A percentile compares a stretch with the other conserved stretches of the same genome.
phyloP scores from a whole-genome alignment of 257 asterid genomes.

The Phtheirospermum japonicum region DNA sequence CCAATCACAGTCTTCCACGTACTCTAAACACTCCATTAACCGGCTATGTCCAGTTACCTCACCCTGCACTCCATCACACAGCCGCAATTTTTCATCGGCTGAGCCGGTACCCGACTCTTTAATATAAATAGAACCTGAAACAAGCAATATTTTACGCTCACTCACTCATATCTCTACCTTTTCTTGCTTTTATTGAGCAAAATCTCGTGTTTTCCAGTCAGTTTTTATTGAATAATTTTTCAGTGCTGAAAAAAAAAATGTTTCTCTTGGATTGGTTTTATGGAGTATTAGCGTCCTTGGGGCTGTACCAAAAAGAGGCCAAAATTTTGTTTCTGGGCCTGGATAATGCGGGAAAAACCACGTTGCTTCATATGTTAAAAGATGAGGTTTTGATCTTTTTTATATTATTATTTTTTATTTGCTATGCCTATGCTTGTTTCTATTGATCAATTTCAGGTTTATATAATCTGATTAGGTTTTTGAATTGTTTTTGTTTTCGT shows the following conservation, averaged over 20 bases:
- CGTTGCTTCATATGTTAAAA: slow-evolving; percentile 47
- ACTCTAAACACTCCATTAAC: neutral
- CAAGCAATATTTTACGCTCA: neutral
- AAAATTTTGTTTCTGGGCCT: slow-evolving; percentile 49
- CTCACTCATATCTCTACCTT: neutral
- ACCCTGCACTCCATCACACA: neutral
- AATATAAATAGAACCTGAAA: neutral
- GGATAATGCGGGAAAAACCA: slow-evolving; percentile 53
- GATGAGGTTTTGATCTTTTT: slow-evolving; percentile 33
- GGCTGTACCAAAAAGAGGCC: slow-evolving; percentile 46
- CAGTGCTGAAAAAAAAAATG: slow-evolving; percentile 25
- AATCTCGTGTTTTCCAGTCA: neutral
- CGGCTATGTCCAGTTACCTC: slow-evolving; percentile 14
- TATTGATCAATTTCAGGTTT: neutral
- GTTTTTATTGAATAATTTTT: neutral
- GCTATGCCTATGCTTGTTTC: neutral
- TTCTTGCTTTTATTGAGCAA: neutral
- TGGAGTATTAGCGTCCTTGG: slow-evolving; percentile 41
- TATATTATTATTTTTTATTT: neutral
- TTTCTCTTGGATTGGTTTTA: slow-evolving; percentile 52
- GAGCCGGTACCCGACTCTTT: slow-evolving; percentile 12
- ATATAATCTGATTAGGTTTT: neutral
- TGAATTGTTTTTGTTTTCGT: neutral
- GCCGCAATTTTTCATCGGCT: slow-evolving; percentile 13
- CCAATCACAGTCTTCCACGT: slow-evolving; percentile 27